These are phyloP conservation scores for Nakaseomyces sp. DNA, from an alignment of 1,139 yeast species.

Conservation along the genomic window DNA sequence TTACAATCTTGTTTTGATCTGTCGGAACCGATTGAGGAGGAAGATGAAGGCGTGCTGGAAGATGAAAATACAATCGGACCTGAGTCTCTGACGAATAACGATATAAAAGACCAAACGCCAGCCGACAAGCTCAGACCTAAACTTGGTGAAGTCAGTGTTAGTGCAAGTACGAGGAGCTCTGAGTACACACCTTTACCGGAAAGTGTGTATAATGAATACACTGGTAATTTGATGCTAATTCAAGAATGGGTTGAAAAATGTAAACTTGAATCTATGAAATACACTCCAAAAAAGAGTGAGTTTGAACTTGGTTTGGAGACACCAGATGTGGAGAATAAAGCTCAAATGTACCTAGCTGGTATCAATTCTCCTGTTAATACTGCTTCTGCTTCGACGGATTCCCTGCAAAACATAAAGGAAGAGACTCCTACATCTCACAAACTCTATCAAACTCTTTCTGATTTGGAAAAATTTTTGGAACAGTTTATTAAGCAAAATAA, in stretches of 20 bases:
- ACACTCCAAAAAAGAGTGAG: conserved; percentile 8
- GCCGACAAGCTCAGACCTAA: background rate
- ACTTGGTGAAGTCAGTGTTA: background rate
- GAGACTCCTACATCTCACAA: conserved; percentile 14
- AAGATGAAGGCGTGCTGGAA: conserved; percentile 1
- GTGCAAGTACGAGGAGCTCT: background rate
- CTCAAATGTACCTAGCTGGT: background rate
- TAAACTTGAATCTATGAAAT: conserved; percentile 19
- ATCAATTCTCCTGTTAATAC: conserved; percentile 1
- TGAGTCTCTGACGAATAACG: background rate
- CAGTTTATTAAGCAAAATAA: conserved; percentile 20
- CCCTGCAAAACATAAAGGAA: conserved; percentile 6
- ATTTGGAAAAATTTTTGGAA: conserved; percentile 20
- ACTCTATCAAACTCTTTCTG: conserved; percentile 20
- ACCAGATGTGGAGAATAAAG: background rate
- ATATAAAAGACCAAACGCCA: background rate
- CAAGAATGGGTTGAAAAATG: conserved; percentile 23
- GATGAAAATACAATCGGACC: conserved; percentile 1
- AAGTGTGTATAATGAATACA: conserved; percentile 17
- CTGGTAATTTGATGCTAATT: conserved; percentile 15
- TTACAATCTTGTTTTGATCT: conserved; percentile 34
- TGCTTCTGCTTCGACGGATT: conserved; percentile 10
- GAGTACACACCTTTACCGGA: conserved; percentile 15
- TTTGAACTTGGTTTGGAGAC: background rate
- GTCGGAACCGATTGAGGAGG: conserved; percentile 8